These are phyloP conservation scores for Samsoniella hepiali DNA, from an alignment of 2,329 filamentous ascomycete species.

Conservation along the genomic window DNA sequence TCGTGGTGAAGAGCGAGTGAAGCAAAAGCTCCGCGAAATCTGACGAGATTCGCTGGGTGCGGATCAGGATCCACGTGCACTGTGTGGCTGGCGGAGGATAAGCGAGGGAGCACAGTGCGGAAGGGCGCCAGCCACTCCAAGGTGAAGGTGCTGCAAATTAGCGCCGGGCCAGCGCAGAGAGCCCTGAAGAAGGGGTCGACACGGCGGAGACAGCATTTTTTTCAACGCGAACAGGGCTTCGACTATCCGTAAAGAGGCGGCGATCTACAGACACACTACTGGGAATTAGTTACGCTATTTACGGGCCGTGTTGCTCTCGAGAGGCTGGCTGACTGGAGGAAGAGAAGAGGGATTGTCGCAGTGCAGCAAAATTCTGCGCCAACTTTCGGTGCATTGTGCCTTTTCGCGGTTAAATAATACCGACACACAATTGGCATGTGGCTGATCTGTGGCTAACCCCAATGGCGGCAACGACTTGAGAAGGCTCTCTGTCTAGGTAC, in stretches of 20 bases:
- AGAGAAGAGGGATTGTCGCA: background rate
- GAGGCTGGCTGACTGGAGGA: background rate
- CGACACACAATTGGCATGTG: background rate
- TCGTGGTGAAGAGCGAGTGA: background rate
- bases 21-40: conserved; percentile 16
- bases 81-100: background rate
- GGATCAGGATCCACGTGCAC: background rate
- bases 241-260: background rate
- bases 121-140: background rate
- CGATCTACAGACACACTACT: background rate
- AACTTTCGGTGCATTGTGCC: too few species aligned
- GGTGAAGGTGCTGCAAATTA: background rate
- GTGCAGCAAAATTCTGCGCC: too few species aligned
- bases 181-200: background rate
- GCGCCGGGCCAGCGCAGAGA: background rate
- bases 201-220: background rate
- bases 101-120: conserved; percentile 2
- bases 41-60: conserved; percentile 10
- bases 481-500: background rate
- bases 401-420: background rate
- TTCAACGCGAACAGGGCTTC: background rate
- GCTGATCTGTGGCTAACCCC: background rate
- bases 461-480: background rate
- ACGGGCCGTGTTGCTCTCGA: background rate
- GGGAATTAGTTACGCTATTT: too few species aligned